Base-by-base conservation (phyloP, 768 basidiomycete genomes). In the Panaeolus papilionaceus region DNA sequence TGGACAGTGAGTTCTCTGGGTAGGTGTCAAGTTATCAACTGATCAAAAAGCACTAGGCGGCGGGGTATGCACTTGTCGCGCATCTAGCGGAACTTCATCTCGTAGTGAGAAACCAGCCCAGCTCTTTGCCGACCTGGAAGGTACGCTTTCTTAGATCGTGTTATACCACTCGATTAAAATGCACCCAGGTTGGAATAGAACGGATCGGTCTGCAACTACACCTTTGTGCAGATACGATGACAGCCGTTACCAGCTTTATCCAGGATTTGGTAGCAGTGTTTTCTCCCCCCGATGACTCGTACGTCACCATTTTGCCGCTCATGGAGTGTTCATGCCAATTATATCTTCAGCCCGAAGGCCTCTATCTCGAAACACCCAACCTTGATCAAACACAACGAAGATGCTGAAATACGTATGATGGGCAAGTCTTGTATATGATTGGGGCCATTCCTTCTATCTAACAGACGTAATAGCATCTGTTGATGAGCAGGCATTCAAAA, bases 401-500 rank as follows among this genome's bases (percentile, higher is more conserved):
- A 61, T 63, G 69, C 61, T 47, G 68, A 65, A 65, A 66, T 63
- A 33, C 68, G 69, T 37, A 73, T 85, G 16, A 81, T 85, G 78
- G 79, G 83, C 85, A 74, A 67, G 76, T 51, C 14, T 49, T 42
- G 26, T 40, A 44, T 39, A 3, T 16, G 44, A 14, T 44, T 47
- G 40, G 23, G 12, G 7, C 18, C 64, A 37, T 63, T 64, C 42
- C 61, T 54, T 38, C 26, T n/a, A 20, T 61, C 64, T 23, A 62
- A 45, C 44, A 44, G 40, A 39, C 28, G 47, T 28, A 38, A 3
- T 66, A 93, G 91, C 86, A 64, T 92, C 92, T 10, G 80, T 98
- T 40, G 95, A 97, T 65, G 91, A 95, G 66, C 78, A 91, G 40
- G 93, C 95, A 1, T 98, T 97, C 80, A 86, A 82, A 62, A 82